Percentiles rank a stretch among this genome's conserved stretches.
phyloP scores from a whole-genome alignment of 148 eudicot species.

The Rhododendron henanense region DNA sequence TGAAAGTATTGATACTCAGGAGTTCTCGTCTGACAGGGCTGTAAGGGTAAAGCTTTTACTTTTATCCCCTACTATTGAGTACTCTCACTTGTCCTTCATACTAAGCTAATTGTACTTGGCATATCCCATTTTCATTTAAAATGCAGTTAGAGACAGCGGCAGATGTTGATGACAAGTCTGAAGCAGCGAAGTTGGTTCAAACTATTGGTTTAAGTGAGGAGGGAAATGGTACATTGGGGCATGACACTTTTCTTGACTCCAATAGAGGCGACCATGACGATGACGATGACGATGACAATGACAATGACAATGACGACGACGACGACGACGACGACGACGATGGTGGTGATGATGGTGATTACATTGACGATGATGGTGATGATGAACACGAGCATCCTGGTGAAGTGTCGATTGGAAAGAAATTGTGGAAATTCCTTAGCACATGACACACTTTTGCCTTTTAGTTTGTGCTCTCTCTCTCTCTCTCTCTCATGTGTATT shows the following conservation, averaged over 20 bases:
- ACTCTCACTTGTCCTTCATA: background rate
- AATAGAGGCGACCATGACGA: constrained; percentile 22
- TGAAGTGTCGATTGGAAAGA: constrained; percentile 52
- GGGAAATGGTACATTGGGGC: constrained; percentile 37
- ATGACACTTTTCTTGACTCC: constrained; percentile 31
- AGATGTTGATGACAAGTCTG: constrained; percentile 20
- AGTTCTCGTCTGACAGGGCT: constrained; percentile 32
- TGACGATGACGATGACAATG: background rate
- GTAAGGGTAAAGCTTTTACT: constrained; percentile 37
- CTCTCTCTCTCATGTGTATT: background rate
- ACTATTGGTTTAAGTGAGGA: constrained; percentile 40
- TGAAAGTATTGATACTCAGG: constrained; percentile 32
- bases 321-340: constrained; percentile 12
- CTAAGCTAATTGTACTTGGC: background rate
- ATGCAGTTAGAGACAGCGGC: constrained; percentile 36
- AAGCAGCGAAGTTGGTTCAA: constrained; percentile 33
- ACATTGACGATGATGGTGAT: constrained; percentile 11
- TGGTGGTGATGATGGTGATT: constrained; percentile 18
- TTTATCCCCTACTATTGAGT: background rate
- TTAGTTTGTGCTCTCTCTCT: background rate
- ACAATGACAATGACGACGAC: background rate
- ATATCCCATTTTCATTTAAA: background rate
- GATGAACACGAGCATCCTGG: constrained; percentile 45
- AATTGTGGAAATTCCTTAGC: constrained; percentile 69
- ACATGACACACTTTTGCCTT: constrained; percentile 38